Evolutionary conservation across 441 rosid species (phyloP).

Genomic region (Eruca vesicaria): DNA sequence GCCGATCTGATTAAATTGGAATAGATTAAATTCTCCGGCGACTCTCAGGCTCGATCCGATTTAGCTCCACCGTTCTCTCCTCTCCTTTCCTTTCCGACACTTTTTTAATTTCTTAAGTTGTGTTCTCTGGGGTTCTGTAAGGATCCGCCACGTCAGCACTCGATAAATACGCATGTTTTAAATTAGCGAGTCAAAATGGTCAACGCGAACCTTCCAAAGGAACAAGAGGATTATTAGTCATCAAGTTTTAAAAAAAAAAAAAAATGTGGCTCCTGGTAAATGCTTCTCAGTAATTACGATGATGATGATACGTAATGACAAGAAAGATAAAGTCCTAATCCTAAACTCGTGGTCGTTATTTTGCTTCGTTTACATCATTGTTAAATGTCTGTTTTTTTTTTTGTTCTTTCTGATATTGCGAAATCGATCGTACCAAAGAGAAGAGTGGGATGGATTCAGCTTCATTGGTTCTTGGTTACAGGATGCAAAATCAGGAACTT

Average conservation of each 20-base stretch:
- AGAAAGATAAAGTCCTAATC: conserved; percentile 41
- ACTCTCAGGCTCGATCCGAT: conserved; percentile 18
- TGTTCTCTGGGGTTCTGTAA: conserved; percentile 8
- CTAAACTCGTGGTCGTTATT: conserved; percentile 49
- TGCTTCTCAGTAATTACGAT: not conserved
- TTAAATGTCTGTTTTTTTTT: not conserved
- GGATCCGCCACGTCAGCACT: conserved; percentile 8
- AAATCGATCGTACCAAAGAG: no score
- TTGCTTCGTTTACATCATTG: not conserved
- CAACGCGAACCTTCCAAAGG: not conserved
- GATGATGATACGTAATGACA: conserved; percentile 5
- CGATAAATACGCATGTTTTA: not conserved
- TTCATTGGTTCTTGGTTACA: conserved; percentile 17
- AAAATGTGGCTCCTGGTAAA: not conserved
- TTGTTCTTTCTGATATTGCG: not conserved
- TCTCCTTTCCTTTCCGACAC: not conserved
- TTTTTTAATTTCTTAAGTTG: not conserved
- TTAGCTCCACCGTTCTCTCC: conserved; percentile 19
- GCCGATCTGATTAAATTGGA: conserved; percentile 9
- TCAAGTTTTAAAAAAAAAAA: not conserved
- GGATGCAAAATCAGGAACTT: conserved; percentile 70
- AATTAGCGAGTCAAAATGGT: conserved; percentile 1
- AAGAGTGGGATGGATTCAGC: no score
- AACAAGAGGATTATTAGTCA: not conserved
- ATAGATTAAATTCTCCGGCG: not conserved